Base-by-base conservation (phyloP, 306 rosid species). In the Carpinus fangiana region DNA sequence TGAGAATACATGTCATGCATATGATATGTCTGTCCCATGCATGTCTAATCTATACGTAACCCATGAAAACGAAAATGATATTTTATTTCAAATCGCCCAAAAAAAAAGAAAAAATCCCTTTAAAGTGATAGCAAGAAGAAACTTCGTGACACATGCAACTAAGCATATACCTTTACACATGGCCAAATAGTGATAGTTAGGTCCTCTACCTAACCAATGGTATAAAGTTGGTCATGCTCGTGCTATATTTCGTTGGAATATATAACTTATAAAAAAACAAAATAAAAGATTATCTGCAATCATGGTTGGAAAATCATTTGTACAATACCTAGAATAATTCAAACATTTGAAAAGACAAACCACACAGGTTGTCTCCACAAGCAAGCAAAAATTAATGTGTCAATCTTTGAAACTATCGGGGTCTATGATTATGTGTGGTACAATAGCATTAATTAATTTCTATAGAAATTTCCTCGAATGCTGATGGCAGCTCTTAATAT, bases 1-100 rank as follows among this genome's bases (percentile, higher is more conserved):
- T 62, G 16, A 17, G 45, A 41, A 41, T 41, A 41, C 45, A 31
- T 64, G 70, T 3, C 75, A 13, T 46, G 73, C 60, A 69, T 86
- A 41, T 41, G 84, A 69, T 86, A 41, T 41, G 84, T 85, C 86
- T 78, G 81, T 74, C 73, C 23, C 90, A 86, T 85, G 90, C 85
- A 76, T 70, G 73, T 74, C 80, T 50, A 84, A 57, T 51, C 64
- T 64, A 82, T 82, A 18, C 68, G 10, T 52, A 51, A 52, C 41
- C 20, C 8, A 55, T 48, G 9, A 38, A 20, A 67, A 1, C 5
- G 20, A 53, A 53, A 73, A 23, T 17, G 31, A 4, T 72, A 50
- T 4, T 48, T 13, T 59, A 43, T 69, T 53, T 69, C 50, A 51
- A 52, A 53, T 74, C 48, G 43, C 45, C 0, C 2, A 48, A 2